Evolutionary conservation across 2,329 filamentous ascomycete genomes (phyloP), one percentile per base, ranked within the genome.

Genomic region (Trichoderma sp.): DNA sequence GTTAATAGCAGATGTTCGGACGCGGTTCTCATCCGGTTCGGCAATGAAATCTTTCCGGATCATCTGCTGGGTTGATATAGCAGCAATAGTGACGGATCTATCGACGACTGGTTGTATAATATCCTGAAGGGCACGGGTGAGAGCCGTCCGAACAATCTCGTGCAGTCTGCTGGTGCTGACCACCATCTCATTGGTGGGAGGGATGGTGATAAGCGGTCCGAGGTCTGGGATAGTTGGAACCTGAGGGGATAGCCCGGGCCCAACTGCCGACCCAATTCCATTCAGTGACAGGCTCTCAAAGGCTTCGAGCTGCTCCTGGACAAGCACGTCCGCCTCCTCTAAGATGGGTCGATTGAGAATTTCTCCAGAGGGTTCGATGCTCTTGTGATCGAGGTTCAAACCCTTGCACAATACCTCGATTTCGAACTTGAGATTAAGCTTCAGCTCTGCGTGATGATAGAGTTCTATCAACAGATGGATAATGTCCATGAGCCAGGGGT

Each of bases 91-190:
- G 53, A 99, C 96, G 2, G 97, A 99, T 73, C 97, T 91, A 83
- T 99, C 97, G 16, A 99, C 97, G 1, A 99, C 97, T 29, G 97
- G 97, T 71, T 96, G 95, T 76, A 99, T 98, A 74, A 99, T 99
- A 81, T 99, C 97, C 76, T 95, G 93, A 59, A 99, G 93, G 38
- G 97, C 96, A 76, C 95, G 93, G 64, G 94, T 95, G 72, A 98
- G 93, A 50, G 97, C 95, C 64, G 89, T 92, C 78, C 94, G 91
- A 74, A 98, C 95, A 79, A 98, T 97, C 79, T 92, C 90, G 77
- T 91, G 90, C 65, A 93, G 84, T 14, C 93, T 90, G 71, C 88
- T 86, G 76, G 93, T 88, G 83, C 92, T 92, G 78, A 97, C 89
- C 79, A 97, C 90, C 89, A 94, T 92, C 83, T 93, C 93, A 82